Conservation (phyloP, 352 stramenopile species). For the Globisporangium rhizosaccharum region DNA sequence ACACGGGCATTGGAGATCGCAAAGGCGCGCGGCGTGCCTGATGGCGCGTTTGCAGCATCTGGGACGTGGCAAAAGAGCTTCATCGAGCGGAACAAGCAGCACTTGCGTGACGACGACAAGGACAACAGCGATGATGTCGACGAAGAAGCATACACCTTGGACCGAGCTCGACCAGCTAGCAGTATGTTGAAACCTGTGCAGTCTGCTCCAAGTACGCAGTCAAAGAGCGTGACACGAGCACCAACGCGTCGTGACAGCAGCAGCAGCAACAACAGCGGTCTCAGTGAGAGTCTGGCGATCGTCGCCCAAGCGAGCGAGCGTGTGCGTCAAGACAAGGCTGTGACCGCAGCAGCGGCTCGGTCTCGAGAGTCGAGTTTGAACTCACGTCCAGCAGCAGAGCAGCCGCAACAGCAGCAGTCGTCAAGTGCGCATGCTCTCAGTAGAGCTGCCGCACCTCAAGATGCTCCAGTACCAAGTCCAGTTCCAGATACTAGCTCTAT, state of each 20-base stretch:
- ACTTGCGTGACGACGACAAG: neutral
- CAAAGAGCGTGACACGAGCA: neutral
- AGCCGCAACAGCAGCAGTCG: too few species aligned
- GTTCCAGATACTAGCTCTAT: too few species aligned
- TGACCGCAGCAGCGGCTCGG: too few species aligned
- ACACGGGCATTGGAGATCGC: constrained; percentile 5
- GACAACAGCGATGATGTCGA: neutral
- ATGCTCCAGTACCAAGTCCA: too few species aligned
- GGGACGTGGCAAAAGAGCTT: constrained; percentile 15
- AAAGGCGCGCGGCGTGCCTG: constrained; percentile 3
- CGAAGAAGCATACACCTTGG: neutral
- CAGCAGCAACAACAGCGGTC: neutral
- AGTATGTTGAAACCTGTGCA: neutral
- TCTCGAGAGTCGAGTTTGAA: too few species aligned
- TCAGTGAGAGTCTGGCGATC: neutral
- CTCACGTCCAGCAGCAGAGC: too few species aligned
- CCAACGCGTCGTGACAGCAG: neutral
- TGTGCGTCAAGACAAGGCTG: too few species aligned
- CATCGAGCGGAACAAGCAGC: constrained; percentile 4
- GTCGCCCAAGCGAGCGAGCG: too few species aligned
- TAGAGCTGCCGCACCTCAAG: too few species aligned
- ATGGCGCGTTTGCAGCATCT: constrained; percentile 8
- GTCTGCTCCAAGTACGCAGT: neutral
- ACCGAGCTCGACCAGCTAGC: neutral
- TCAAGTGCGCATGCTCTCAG: too few species aligned